Conservation (phyloP, 2,329 filamentous ascomycete genomes). For the Fusarium mundagurra region DNA sequence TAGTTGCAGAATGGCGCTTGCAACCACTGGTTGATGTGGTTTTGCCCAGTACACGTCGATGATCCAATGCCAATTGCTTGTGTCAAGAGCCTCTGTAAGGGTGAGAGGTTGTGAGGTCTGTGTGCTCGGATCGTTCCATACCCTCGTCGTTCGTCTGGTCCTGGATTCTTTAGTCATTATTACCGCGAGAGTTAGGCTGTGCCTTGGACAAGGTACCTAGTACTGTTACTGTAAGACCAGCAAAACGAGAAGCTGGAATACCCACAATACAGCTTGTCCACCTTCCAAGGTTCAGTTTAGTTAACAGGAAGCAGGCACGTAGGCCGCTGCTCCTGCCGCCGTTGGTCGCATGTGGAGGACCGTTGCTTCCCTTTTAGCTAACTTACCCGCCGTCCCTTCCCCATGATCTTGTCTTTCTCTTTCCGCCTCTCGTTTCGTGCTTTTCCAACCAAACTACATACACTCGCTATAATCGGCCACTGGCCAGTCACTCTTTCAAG, state of each 20-base stretch:
- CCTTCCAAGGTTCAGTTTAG: slow-evolving; percentile 13
- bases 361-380: slow-evolving; percentile 35
- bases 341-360: slow-evolving; percentile 37
- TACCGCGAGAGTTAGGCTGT: slow-evolving; percentile 7
- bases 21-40: slow-evolving; percentile 41
- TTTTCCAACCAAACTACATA: slow-evolving; percentile 38
- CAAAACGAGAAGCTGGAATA: slow-evolving; percentile 9
- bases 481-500: slow-evolving; percentile 43
- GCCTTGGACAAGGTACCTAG: not conserved
- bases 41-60: slow-evolving; percentile 32
- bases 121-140: slow-evolving; percentile 32
- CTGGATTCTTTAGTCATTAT: slow-evolving; percentile 15
- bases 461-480: slow-evolving; percentile 43
- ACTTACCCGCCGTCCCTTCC: slow-evolving; percentile 41
- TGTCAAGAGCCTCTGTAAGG: slow-evolving; percentile 34
- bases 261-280: slow-evolving; percentile 27
- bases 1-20: slow-evolving; percentile 46
- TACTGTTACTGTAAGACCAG: not conserved
- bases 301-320: not conserved
- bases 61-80: slow-evolving; percentile 18
- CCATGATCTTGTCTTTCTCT: slow-evolving; percentile 37
- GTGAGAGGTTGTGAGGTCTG: slow-evolving; percentile 18
- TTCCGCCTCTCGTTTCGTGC: slow-evolving; percentile 34
- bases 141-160: slow-evolving; percentile 21
- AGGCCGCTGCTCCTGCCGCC: slow-evolving; percentile 35